A percentile compares a stretch with the other conserved stretches of the same genome.
phyloP scores from a whole-genome alignment of 352 stramenopile species.

The Pythium pyrilobum region DNA sequence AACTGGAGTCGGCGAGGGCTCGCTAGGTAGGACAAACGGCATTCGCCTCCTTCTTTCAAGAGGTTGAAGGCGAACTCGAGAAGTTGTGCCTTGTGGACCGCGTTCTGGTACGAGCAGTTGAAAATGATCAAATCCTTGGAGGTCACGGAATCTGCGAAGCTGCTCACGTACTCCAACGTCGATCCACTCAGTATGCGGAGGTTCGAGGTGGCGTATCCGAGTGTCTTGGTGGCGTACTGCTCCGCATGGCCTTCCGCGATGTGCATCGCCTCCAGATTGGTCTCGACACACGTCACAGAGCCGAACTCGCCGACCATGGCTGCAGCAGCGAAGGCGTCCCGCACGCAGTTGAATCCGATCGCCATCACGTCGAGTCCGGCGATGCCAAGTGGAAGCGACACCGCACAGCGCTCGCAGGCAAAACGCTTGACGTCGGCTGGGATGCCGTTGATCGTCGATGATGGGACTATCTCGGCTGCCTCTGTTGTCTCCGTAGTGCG shows the following conservation, averaged over 20 bases:
- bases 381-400: slow-evolving; percentile 20
- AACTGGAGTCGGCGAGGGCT: slow-evolving; percentile 2
- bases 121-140: slow-evolving; percentile 28
- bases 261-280: slow-evolving; percentile 12
- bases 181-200: slow-evolving; percentile 17
- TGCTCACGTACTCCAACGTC: background rate
- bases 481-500: slow-evolving; percentile 1
- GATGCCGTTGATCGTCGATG: slow-evolving; percentile 2
- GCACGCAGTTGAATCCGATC: slow-evolving; percentile 35
- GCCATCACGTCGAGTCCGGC: slow-evolving; percentile 35
- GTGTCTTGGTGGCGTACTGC: slow-evolving; percentile 6
- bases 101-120: slow-evolving; percentile 44
- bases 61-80: slow-evolving; percentile 29
- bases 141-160: background rate
- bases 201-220: slow-evolving; percentile 28
- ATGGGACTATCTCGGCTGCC: background rate
- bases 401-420: slow-evolving; percentile 17
- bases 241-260: background rate
- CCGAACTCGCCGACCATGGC: slow-evolving; percentile 34
- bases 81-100: slow-evolving; percentile 22
- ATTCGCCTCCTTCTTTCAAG: slow-evolving; percentile 45
- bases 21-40: slow-evolving; percentile 23
- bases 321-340: slow-evolving; percentile 37
- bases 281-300: slow-evolving; percentile 40
- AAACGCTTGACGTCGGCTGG: slow-evolving; percentile 22